phyloP scores from a whole-genome alignment of 2,329 filamentous ascomycete species.

The Fonsecaea erecta region DNA sequence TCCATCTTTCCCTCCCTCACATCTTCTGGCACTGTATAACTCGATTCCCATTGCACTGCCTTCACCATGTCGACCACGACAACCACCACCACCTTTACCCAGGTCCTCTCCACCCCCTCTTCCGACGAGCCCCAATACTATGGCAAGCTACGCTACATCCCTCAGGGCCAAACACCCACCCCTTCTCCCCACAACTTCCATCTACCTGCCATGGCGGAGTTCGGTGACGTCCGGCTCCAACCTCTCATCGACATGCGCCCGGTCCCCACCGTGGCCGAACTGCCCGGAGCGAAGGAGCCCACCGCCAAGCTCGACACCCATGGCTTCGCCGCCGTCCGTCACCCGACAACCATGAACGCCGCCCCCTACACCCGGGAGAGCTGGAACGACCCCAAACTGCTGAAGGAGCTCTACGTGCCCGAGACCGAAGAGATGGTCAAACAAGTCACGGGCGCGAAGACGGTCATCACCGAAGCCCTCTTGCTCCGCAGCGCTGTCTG shows the following conservation, averaged over 20 bases:
- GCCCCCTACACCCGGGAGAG: conserved; percentile 32
- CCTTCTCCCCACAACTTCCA: conserved; percentile 33
- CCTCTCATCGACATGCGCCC: conserved; percentile 33
- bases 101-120: conserved; percentile 14
- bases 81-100: conserved; percentile 20
- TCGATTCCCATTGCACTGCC: background rate
- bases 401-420: conserved; percentile 38
- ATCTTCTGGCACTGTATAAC: background rate
- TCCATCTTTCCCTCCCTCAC: background rate
- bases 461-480: conserved; percentile 38
- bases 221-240: conserved; percentile 33
- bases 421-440: conserved; percentile 39
- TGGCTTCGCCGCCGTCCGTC: conserved; percentile 29
- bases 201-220: conserved; percentile 33
- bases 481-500: conserved; percentile 37
- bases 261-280: conserved; percentile 26
- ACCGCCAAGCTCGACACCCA: conserved; percentile 29
- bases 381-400: conserved; percentile 37
- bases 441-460: conserved; percentile 39
- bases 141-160: conserved; percentile 33
- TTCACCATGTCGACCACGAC: conserved; percentile 19
- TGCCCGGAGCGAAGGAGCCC: conserved; percentile 22
- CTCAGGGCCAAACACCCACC: conserved; percentile 27
- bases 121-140: conserved; percentile 28
- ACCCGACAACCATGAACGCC: conserved; percentile 36